A percentile compares a stretch with the other conserved stretches of the same genome.
phyloP scores from a whole-genome alignment of 306 rosid species.

The Lathyrus sativus region DNA sequence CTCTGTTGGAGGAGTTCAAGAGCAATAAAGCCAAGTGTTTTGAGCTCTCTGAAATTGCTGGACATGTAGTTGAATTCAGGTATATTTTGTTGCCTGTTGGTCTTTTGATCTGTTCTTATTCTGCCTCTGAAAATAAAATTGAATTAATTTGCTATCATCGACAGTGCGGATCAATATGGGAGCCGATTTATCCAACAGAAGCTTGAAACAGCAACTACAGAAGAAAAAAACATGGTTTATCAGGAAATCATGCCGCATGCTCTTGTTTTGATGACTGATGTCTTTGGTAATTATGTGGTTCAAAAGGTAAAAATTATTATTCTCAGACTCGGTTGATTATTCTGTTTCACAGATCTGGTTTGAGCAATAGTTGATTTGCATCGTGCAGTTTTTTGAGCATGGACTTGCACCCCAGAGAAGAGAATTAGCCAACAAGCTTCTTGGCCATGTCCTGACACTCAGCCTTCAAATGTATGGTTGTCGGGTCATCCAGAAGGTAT shows the following conservation, averaged over 20 bases:
- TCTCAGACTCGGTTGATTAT: constrained; percentile 24
- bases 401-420: constrained; percentile 84
- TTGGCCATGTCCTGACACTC: constrained; percentile 76
- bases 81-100: constrained; percentile 27
- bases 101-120: constrained; percentile 29
- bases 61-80: constrained; percentile 77
- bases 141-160: constrained; percentile 32
- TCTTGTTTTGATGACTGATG: constrained; percentile 92
- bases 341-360: constrained; percentile 13
- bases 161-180: constrained; percentile 91
- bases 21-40: constrained; percentile 85
- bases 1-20: constrained; percentile 87
- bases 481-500: constrained; percentile 96
- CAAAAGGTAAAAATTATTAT: constrained; percentile 64
- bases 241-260: constrained; percentile 97
- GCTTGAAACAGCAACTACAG: constrained; percentile 67
- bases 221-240: constrained; percentile 92
- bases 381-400: constrained; percentile 88
- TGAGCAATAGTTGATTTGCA: constrained; percentile 16
- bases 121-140: constrained; percentile 12
- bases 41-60: constrained; percentile 77
- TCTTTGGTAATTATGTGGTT: constrained; percentile 94
- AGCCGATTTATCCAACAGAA: constrained; percentile 77
- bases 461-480: constrained; percentile 99
- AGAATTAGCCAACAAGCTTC: constrained; percentile 87